Conservation (phyloP, 2,329 filamentous ascomycete species). For the Hymenoscyphus occultus region DNA sequence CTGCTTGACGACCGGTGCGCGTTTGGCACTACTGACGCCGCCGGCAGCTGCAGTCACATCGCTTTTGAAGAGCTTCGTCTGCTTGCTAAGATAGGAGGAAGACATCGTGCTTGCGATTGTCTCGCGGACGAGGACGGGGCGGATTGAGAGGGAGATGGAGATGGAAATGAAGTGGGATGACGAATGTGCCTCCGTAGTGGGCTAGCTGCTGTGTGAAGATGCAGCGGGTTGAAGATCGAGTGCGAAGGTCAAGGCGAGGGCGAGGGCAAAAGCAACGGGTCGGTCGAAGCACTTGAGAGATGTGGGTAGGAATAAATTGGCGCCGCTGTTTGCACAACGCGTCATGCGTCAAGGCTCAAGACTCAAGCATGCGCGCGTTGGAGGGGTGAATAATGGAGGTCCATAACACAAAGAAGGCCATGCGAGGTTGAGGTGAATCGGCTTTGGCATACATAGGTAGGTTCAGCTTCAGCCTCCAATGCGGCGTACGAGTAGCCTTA, state of each 20-base stretch:
- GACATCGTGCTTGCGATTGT: conserved; percentile 48
- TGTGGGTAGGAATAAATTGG: neutral
- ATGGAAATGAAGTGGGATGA: neutral
- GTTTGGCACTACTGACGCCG: conserved; percentile 53
- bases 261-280: neutral
- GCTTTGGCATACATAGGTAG: neutral
- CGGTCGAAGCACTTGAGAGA: too few relatives aligned
- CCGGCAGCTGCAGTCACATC: conserved; percentile 61
- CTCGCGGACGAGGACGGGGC: too few relatives aligned
- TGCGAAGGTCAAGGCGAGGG: neutral
- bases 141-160: neutral
- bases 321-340: neutral
- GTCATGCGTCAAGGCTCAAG: neutral
- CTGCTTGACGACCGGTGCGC: conserved; percentile 43
- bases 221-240: neutral
- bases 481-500: too few relatives aligned
- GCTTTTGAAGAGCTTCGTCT: conserved; percentile 60
- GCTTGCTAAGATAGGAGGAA: conserved; percentile 57
- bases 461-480: too few relatives aligned
- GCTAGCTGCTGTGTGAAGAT: neutral
- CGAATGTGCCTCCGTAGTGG: neutral
- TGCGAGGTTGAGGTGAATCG: neutral
- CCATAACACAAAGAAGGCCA: neutral
- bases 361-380: neutral
- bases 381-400: neutral